phyloP scores from a whole-genome alignment of 352 stramenopile genomes.

The Globisporangium nunn region DNA sequence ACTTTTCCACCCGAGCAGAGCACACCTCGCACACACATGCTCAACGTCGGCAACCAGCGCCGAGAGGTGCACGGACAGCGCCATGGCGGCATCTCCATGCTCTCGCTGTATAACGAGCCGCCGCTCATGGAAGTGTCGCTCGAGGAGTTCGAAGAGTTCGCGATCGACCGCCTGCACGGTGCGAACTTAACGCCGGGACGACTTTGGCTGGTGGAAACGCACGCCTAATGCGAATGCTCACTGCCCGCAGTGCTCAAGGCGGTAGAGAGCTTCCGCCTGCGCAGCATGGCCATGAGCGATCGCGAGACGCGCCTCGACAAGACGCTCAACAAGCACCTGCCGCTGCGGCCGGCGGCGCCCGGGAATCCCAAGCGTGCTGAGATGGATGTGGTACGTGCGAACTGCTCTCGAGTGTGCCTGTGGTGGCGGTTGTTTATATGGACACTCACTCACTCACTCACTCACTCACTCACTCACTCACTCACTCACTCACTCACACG shows the following conservation, averaged over 20 bases:
- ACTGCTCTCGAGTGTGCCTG: neutral
- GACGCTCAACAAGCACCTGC: slow-evolving; percentile 81
- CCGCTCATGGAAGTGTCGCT: slow-evolving; percentile 94
- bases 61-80: slow-evolving; percentile 40
- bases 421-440: neutral
- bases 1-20: neutral
- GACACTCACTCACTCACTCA: neutral
- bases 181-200: neutral
- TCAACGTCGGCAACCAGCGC: slow-evolving; percentile 78
- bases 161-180: slow-evolving; percentile 93
- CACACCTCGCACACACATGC: slow-evolving; percentile 26
- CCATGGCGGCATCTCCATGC: slow-evolving; percentile 44
- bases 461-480: too few relatives aligned
- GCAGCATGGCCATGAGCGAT: slow-evolving; percentile 62
- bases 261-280: slow-evolving; percentile 83
- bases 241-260: slow-evolving; percentile 54
- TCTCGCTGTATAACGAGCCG: slow-evolving; percentile 92
- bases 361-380: slow-evolving; percentile 47
- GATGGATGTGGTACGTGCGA: slow-evolving; percentile 33
- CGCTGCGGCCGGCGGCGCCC: slow-evolving; percentile 35
- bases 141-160: slow-evolving; percentile 98
- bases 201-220: too few relatives aligned
- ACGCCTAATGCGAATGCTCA: neutral
- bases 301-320: slow-evolving; percentile 76
- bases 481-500: neutral